Percentiles rank a stretch among this genome's conserved stretches.
Conservation (phyloP, 768 basidiomycete species). For the Leccinum sublutescens region DNA sequence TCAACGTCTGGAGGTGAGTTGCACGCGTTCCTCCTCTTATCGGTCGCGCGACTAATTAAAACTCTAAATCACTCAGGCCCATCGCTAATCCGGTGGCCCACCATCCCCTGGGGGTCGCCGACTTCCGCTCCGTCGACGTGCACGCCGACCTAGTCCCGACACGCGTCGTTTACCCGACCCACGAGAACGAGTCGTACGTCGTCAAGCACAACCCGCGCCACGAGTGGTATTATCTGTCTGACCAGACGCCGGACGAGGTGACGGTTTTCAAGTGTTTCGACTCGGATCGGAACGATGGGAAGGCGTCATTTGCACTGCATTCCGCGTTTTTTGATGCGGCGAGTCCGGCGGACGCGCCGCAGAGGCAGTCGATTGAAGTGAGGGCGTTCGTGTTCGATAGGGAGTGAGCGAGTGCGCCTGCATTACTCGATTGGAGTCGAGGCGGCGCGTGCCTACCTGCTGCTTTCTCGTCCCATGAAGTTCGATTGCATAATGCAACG, state of each 20-base stretch:
- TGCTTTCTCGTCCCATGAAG: too few species aligned
- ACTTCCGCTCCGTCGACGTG: slow-evolving; percentile 36
- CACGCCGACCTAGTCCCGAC: slow-evolving; percentile 34
- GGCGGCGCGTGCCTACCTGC: too few species aligned
- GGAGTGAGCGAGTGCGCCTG: slow-evolving; percentile 17
- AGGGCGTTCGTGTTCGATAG: slow-evolving; percentile 39
- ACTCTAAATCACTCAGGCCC: slow-evolving; percentile 13
- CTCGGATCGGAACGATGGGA: slow-evolving; percentile 28
- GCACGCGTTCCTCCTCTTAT: not conserved
- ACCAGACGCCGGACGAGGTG: slow-evolving; percentile 40
- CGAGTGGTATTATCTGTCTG: slow-evolving; percentile 38
- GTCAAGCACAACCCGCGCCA: too few species aligned
- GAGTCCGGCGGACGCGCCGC: slow-evolving; percentile 32
- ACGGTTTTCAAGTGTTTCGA: slow-evolving; percentile 44
- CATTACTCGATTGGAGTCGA: too few species aligned
- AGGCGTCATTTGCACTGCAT: slow-evolving; percentile 38
- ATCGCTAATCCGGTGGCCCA: slow-evolving; percentile 36
- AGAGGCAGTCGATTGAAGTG: slow-evolving; percentile 41
- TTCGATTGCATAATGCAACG: too few species aligned
- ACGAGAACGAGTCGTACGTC: too few species aligned
- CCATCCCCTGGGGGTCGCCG: slow-evolving; percentile 37
- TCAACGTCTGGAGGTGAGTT: slow-evolving; percentile 41
- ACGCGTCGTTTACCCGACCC: slow-evolving; percentile 31
- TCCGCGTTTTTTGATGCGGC: slow-evolving; percentile 38
- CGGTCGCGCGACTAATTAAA: not conserved